These are phyloP conservation scores for Grigorovia yakushimaensis DNA, from an alignment of 805 yeast genomes.

Conservation along the genomic window DNA sequence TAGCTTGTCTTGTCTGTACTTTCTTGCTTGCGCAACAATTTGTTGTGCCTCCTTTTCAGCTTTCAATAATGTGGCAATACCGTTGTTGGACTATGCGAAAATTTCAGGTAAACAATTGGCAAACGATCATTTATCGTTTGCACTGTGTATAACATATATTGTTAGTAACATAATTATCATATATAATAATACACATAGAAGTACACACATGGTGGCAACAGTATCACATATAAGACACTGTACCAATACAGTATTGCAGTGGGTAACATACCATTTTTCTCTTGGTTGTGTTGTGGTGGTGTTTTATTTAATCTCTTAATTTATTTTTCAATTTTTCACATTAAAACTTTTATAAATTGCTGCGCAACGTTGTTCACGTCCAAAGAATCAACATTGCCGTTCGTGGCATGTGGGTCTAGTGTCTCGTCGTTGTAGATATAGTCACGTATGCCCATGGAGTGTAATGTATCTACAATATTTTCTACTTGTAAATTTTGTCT, in stretches of 20 bases:
- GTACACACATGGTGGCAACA: too few species aligned
- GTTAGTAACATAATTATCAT: too few species aligned
- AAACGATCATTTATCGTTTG: too few species aligned
- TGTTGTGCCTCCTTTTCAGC: slow-evolving; percentile 98
- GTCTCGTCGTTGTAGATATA: background rate
- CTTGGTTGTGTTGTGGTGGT: too few species aligned
- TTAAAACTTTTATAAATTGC: background rate
- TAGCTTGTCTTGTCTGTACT: slow-evolving; percentile 63
- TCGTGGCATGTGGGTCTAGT: background rate
- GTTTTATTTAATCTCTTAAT: background rate
- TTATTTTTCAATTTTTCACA: background rate
- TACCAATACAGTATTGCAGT: too few species aligned
- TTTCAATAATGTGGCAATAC: slow-evolving; percentile 34
- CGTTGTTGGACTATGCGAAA: slow-evolving; percentile 16
- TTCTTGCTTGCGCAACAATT: slow-evolving; percentile 86
- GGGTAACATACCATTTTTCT: too few species aligned
- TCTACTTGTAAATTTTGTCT: slow-evolving; percentile 4
- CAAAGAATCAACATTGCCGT: background rate
- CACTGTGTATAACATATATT: too few species aligned
- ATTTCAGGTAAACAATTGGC: too few species aligned
- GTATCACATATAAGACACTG: too few species aligned
- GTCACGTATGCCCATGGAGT: slow-evolving; percentile 10
- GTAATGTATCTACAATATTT: slow-evolving; percentile 11
- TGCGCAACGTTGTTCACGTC: background rate
- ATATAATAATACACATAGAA: too few species aligned